Base-by-base conservation (phyloP, 1,284 basidiomycete genomes). In the Fomes fomentarius region DNA sequence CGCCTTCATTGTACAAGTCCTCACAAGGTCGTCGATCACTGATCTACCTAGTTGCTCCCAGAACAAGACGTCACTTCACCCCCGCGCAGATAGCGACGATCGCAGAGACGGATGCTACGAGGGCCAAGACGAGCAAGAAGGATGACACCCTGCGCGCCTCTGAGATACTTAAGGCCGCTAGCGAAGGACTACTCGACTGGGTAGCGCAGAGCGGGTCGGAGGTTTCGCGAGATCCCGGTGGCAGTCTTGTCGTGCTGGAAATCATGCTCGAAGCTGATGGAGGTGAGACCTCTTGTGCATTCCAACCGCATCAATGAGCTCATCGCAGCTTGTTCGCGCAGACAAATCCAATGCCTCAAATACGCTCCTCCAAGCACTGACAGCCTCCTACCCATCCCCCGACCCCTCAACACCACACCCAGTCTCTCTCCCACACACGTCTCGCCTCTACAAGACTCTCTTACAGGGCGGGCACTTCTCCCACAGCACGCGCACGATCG, bases 381-480 rank as follows among this genome's bases (percentile, higher is more conserved):
- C 77, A 1, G 64, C 71, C 1, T 74, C 82, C 10, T 88, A 89
- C 66, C 82, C 85, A 0, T 79, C 82, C 7, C 55, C 75, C 11
- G 76, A 81, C 34, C 54, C 73, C 0, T 57, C 74, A 7, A 66
- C 64, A 3, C 79, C 80, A 0, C 91, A 94, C 69, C 78, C 82
- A 9, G 86, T 94, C 56, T 87, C 94, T 65, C 79, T 94, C 14
- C 83, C 92, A 0, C 91, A 93, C 68, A 82, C 86, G 2, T 87
- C 90, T 1, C 80, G 93, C 39, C 69, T 93, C 49, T 94, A 93
- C 79, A 95, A 96, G 71, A 86, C 84, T 0, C 82, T 95, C 11
- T 78, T 96, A 0, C 90, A 94, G 65, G 93, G 93, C n/a, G 93
- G 93, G 0, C 93, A 94, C 69, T 95, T 85, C 72, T 87, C 84